Evolutionary conservation across 2,329 filamentous ascomycete species (phyloP).

Genomic region (Neocatenulostroma microsporum): DNA sequence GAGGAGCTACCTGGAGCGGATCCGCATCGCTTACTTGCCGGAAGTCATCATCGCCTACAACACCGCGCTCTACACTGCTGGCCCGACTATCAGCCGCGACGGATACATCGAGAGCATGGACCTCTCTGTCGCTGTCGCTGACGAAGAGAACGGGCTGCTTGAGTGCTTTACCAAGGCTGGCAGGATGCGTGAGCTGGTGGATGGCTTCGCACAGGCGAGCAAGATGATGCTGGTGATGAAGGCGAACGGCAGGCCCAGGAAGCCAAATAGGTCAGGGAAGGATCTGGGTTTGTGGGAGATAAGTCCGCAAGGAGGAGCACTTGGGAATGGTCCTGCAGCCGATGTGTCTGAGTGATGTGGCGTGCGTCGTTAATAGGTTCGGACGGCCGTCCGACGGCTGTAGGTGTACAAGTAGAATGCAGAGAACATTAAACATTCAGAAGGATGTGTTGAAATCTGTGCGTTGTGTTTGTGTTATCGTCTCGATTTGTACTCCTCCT

Average conservation of each 20-base stretch:
- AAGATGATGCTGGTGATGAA: conserved; percentile 57
- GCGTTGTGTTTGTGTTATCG: too few species aligned
- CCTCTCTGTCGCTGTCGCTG: conserved; percentile 66
- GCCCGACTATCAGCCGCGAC: conserved; percentile 65
- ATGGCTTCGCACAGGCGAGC: conserved; percentile 65
- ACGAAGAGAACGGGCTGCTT: conserved; percentile 33
- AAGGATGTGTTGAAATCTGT: too few species aligned
- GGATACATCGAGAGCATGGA: conserved; percentile 81
- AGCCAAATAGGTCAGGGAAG: conserved; percentile 37
- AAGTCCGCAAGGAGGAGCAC: conserved; percentile 23
- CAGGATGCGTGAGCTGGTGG: conserved; percentile 39
- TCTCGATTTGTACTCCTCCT: too few species aligned
- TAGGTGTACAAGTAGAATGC: too few species aligned
- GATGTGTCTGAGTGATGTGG: too few species aligned
- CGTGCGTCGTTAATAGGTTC: too few species aligned
- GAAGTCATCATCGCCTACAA: conserved; percentile 80
- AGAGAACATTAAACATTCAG: too few species aligned
- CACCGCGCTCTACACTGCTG: conserved; percentile 70
- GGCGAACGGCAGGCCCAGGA: conserved; percentile 33
- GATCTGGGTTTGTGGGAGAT: conserved; percentile 40
- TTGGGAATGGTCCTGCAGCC: too few species aligned
- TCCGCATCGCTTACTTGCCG: conserved; percentile 74
- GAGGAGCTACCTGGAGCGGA: conserved; percentile 52
- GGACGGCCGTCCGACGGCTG: too few species aligned
- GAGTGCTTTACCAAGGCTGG: conserved; percentile 33